A percentile compares a stretch with the other conserved stretches of the same genome.
phyloP scores from a whole-genome alignment of 169 alveolate species.

The Cryptosporidium felis region DNA sequence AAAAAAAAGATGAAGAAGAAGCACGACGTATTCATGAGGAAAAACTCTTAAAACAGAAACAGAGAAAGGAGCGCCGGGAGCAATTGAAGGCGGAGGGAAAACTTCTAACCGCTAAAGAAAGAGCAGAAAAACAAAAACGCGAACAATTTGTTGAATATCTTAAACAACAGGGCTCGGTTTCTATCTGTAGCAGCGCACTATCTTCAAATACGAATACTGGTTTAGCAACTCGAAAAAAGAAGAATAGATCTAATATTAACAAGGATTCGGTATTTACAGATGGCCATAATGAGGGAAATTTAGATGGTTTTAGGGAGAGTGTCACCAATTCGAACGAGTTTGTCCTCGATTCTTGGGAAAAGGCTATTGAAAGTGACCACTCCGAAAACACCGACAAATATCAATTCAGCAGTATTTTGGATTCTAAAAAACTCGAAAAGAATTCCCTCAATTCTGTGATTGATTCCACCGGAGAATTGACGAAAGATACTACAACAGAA shows the following conservation, averaged over 20 bases:
- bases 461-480: neutral
- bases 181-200: neutral
- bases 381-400: too few relatives aligned
- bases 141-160: conserved; percentile 80
- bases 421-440: conserved; percentile 69
- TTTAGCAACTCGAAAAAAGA: conserved; percentile 26
- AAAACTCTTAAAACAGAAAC: conserved; percentile 75
- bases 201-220: conserved; percentile 7
- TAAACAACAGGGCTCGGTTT: conserved; percentile 74
- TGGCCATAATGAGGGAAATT: conserved; percentile 16
- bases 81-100: conserved; percentile 84
- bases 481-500: neutral
- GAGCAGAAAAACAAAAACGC: conserved; percentile 79
- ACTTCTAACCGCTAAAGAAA: conserved; percentile 81
- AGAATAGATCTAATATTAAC: conserved; percentile 48
- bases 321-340: conserved; percentile 57
- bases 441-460: neutral
- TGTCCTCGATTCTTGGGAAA: conserved; percentile 73
- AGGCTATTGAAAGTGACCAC: conserved; percentile 31
- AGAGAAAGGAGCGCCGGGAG: conserved; percentile 82
- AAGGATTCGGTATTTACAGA: conserved; percentile 56
- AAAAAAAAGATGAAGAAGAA: conserved; percentile 81
- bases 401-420: too few relatives aligned
- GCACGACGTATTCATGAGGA: conserved; percentile 73
- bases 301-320: conserved; percentile 52